Conservation (phyloP, 2,329 filamentous ascomycete genomes). For the Diaporthe ilicicola region DNA sequence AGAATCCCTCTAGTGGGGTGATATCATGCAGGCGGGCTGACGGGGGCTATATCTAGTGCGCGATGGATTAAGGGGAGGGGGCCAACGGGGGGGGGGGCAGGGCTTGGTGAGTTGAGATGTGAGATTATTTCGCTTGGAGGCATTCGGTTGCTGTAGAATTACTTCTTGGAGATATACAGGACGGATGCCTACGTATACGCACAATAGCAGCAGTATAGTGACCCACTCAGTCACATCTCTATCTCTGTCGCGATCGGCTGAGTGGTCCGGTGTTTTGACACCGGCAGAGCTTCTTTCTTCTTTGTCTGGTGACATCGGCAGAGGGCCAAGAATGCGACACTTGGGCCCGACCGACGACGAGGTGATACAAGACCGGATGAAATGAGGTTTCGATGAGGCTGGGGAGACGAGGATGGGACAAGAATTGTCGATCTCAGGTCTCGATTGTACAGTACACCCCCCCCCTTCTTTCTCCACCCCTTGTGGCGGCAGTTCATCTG, state of each 20-base stretch:
- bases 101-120: background rate
- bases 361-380: background rate
- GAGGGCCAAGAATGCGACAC: slow-evolving; percentile 3
- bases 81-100: background rate
- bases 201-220: background rate
- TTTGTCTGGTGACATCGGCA: background rate
- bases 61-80: background rate
- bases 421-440: background rate
- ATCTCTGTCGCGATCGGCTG: background rate
- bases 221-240: too few relatives aligned
- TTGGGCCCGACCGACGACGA: background rate
- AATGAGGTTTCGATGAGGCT: background rate
- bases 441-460: background rate
- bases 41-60: slow-evolving; percentile 10
- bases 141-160: background rate
- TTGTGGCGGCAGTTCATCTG: slow-evolving; percentile 9
- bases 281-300: background rate
- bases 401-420: background rate
- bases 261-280: background rate
- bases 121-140: slow-evolving; percentile 14
- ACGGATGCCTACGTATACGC: background rate
- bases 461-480: too few relatives aligned
- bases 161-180: background rate
- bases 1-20: slow-evolving; percentile 10
- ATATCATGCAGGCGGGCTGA: slow-evolving; percentile 18